phyloP scores from a whole-genome alignment of 345 rosid genomes.

The Populus tremula region DNA sequence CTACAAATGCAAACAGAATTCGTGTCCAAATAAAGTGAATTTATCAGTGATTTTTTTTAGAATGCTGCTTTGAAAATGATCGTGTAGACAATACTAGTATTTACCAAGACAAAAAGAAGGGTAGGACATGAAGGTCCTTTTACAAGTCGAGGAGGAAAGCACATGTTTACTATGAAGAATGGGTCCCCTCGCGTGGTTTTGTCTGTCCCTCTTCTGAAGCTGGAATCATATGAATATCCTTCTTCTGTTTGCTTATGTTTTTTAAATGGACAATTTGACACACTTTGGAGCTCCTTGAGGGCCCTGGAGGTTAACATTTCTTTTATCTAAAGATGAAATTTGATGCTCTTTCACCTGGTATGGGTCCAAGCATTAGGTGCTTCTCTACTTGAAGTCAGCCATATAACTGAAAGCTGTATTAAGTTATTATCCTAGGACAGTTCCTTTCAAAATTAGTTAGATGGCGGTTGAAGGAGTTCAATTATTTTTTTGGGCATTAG shows the following conservation, averaged over 20 bases:
- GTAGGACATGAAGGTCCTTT: background rate
- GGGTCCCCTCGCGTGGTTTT: background rate
- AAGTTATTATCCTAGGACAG: background rate
- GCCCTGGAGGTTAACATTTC: background rate
- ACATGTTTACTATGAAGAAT: background rate
- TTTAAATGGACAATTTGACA: background rate
- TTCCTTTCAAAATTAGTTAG: background rate
- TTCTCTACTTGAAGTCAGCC: background rate
- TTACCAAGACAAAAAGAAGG: background rate
- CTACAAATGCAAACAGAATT: background rate
- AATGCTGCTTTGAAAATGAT: background rate
- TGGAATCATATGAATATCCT: background rate
- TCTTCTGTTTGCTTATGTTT: background rate
- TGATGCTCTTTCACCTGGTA: background rate
- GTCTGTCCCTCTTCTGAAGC: background rate
- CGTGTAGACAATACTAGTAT: background rate
- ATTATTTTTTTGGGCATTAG: background rate
- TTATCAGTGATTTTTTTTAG: background rate
- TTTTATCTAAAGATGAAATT: background rate
- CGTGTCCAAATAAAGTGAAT: background rate
- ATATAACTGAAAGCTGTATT: background rate
- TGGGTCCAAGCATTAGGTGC: background rate
- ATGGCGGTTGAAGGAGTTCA: conserved; percentile 1
- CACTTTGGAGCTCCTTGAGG: background rate
- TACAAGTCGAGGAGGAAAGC: background rate